These are phyloP conservation scores for Euphorbia tirucalli DNA, from an alignment of 345 rosid species.

Conservation along the genomic window DNA sequence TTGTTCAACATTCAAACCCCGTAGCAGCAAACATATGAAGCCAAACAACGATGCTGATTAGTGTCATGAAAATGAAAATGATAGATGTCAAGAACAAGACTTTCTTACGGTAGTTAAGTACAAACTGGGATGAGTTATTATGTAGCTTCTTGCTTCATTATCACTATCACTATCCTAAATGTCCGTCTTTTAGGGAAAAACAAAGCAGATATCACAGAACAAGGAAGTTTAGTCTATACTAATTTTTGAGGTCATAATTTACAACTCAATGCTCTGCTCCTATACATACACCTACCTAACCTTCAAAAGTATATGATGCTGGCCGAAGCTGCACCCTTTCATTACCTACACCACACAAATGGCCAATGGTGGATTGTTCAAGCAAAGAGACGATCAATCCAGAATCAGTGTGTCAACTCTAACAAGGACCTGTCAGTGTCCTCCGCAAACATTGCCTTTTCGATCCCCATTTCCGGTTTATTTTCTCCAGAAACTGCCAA, in stretches of 20 bases:
- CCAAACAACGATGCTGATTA: no score
- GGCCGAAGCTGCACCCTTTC: not conserved
- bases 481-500: conserved; percentile 37
- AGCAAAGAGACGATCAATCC: no score
- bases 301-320: conserved; percentile 19
- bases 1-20: no score
- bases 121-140: not conserved
- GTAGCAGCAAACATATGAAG: no score
- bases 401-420: conserved; percentile 8
- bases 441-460: conserved; percentile 37
- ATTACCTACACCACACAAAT: conserved; percentile 9
- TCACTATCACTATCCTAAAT: conserved; percentile 9
- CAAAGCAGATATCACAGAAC: conserved; percentile 19
- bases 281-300: conserved; percentile 35
- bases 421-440: conserved; percentile 41
- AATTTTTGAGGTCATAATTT: conserved; percentile 38
- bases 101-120: not conserved
- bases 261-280: conserved; percentile 42
- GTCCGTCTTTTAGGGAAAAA: not conserved
- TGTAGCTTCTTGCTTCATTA: not conserved
- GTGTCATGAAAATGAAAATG: no score
- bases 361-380: no score
- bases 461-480: conserved; percentile 32
- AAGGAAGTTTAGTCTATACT: conserved; percentile 20
- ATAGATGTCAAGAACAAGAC: not conserved